Base-by-base conservation (phyloP, 257 asterid genomes). In the Nicotiana attenuata region DNA sequence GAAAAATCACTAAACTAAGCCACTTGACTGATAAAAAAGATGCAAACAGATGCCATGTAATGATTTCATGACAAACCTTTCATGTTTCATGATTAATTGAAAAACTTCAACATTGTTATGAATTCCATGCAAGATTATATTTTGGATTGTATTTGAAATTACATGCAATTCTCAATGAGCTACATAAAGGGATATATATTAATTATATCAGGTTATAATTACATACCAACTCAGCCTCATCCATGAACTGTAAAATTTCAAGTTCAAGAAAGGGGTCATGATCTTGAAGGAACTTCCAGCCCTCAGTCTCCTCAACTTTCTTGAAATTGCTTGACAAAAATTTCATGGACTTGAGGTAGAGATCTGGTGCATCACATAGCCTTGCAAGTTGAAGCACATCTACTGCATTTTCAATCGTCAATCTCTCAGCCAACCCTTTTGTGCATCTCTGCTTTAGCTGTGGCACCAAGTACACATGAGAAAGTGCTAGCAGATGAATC, bases 381-480 rank as follows among this genome's bases (percentile, higher is more conserved):
- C 97, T 86, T 1, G 99, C 96, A 13, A 96, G 96, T 92, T 96
- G 98, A 68, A 96, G 92, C 69, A 94, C 63, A 22, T 96, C 99
- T 81, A 96, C 97, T 14, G 90, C 94, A 65, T 92, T 92, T 11
- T 90, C 94, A 15, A 81, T 65, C 4, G 73, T 91, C 88, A 96
- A 80, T 50, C 79, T 69, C 9, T 89, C 76, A 0, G 86, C 88
- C 78, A 95, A 86, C 1, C 93, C 95, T 78, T 82, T 92, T 4
- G 91, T 80, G 80, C 97, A 92, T 82, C 85, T 90, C 90, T 84
- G 94, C 91, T 95, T 95, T 86, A 95, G 97, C 81, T 88, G 97
- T 47, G 90, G 93, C 38, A 95, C 93, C 71, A 86, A 55, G 90
- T 93, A 95, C 28, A 91, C 97, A 65, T 95, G 99, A 16, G 99